phyloP scores from a whole-genome alignment of 805 yeast species.

The Saturnispora diversa region DNA sequence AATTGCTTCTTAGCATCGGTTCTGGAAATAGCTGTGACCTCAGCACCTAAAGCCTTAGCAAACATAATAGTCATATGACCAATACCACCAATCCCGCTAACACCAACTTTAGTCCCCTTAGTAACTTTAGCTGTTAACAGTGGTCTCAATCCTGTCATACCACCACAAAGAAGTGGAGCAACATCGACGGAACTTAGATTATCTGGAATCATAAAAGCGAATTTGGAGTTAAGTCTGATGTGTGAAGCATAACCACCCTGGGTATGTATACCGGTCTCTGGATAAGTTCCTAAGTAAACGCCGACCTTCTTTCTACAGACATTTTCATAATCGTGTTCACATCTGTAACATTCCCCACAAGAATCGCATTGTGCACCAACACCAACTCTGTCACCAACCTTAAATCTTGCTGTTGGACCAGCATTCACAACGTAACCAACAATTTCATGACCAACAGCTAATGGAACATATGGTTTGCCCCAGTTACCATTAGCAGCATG shows the following conservation, averaged over 20 bases:
- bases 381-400: slow-evolving; percentile 44
- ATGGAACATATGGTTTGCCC: slow-evolving; percentile 13
- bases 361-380: slow-evolving; percentile 38
- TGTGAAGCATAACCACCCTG: slow-evolving; percentile 47
- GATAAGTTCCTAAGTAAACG: slow-evolving; percentile 44
- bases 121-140: slow-evolving; percentile 34
- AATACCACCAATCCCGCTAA: slow-evolving; percentile 40
- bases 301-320: slow-evolving; percentile 42
- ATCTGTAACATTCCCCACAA: slow-evolving; percentile 34
- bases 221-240: slow-evolving; percentile 35
- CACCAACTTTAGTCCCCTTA: slow-evolving; percentile 43
- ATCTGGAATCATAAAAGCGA: slow-evolving; percentile 43
- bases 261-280: slow-evolving; percentile 35
- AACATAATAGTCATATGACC: slow-evolving; percentile 40
- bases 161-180: slow-evolving; percentile 51
- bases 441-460: slow-evolving; percentile 40
- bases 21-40: slow-evolving; percentile 50
- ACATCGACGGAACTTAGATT: slow-evolving; percentile 32
- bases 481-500: slow-evolving; percentile 35
- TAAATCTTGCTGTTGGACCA: slow-evolving; percentile 27
- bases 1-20: slow-evolving; percentile 39
- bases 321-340: slow-evolving; percentile 31
- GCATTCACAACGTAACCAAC: slow-evolving; percentile 36
- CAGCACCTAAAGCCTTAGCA: slow-evolving; percentile 53
- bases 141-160: slow-evolving; percentile 46